Base-by-base conservation (phyloP, 768 basidiomycete genomes). In the Crepidotus variabilis region DNA sequence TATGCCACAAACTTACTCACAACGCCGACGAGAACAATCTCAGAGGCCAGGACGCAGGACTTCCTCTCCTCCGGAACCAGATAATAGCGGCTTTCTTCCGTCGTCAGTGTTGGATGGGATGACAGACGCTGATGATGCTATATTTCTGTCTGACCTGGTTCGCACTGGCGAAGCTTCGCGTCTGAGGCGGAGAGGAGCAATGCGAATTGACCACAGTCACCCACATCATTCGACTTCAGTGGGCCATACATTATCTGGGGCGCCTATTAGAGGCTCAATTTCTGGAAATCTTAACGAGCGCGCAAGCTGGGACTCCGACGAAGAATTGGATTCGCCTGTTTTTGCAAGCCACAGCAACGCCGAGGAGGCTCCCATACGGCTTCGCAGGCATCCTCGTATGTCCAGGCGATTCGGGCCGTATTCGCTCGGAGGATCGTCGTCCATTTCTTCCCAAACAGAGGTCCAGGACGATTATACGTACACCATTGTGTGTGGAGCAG, bases 81-180 rank as follows among this genome's bases (percentile, higher is more conserved):
- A 22, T 33, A 24, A 20, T 47, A 16, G 34, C 49, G 54, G 28
- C 20, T 45, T 20, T 16, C 51, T 54, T 18, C 47, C 24, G 24
- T 22, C 43, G 1, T 33, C 24, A 28, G 23, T 28, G 11, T 24
- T 32, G 33, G 9, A 49, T 16, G 20, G 10, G 21, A 32, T 54
- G n/a, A 39, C 52, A 24, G 85, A 87, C 57, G 77, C 75, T 1
- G 88, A 90, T 61, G 85, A 84, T 64, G 78, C 83, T 32, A 85
- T 90, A 55, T 81, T 88, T 18, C 79, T 90, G 47, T 87, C 86
- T 1, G 88, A 90, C 67, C 78, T 90, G 43, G 77, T 90, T 14
- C 85, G 88, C 51, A 84, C 84, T 1, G 88, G 84, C 14, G 88
- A 90, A 64, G 85, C 86, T 0, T 90, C 88, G 2, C 76, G 88